phyloP scores from a whole-genome alignment of 345 rosid species.

The Eucalyptus erythrocorys region DNA sequence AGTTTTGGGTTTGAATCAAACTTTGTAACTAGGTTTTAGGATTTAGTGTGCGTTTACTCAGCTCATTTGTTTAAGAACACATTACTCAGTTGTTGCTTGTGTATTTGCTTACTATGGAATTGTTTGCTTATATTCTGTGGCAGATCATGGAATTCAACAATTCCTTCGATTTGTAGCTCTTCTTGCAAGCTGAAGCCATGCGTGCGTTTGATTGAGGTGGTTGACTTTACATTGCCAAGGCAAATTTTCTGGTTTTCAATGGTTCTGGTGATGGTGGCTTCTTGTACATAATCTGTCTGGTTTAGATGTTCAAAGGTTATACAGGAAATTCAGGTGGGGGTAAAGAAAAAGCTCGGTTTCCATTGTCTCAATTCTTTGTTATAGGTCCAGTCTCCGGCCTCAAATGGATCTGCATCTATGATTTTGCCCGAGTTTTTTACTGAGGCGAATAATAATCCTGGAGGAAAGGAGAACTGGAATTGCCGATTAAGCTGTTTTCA shows the following conservation, averaged over 20 bases:
- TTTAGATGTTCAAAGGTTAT: background rate
- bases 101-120: background rate
- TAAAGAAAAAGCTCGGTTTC: background rate
- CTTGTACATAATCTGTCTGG: background rate
- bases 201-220: background rate
- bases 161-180: slow-evolving; percentile 5
- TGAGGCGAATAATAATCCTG: background rate
- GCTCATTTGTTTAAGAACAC: background rate
- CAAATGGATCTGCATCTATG: background rate
- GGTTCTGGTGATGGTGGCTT: background rate
- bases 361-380: background rate
- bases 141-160: slow-evolving; percentile 29
- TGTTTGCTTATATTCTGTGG: background rate
- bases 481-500: background rate
- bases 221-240: background rate
- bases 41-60: background rate
- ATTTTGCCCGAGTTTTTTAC: background rate
- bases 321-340: background rate
- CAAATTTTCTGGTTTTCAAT: background rate
- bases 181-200: background rate
- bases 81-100: background rate
- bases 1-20: background rate
- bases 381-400: background rate
- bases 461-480: background rate
- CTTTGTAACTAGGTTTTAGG: background rate